Conservation (phyloP, 495 filamentous ascomycete species). For the Chlorociboria aeruginascens region DNA sequence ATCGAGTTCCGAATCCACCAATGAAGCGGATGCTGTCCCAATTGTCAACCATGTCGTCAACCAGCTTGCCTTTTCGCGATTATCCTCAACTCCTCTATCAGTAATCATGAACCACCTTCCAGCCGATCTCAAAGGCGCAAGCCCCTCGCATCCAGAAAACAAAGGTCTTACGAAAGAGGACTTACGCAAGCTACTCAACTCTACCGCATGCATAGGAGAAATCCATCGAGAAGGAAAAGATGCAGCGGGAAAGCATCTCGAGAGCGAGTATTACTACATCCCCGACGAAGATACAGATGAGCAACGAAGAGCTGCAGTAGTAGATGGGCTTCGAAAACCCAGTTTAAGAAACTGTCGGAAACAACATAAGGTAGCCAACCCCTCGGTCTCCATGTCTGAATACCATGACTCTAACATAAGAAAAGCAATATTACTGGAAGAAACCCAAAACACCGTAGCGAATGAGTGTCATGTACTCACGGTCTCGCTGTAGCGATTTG, state of each 20-base stretch:
- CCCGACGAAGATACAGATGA: slow-evolving; percentile 76
- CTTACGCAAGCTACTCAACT: slow-evolving; percentile 57
- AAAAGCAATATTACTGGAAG: slow-evolving; percentile 89
- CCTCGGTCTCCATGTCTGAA: slow-evolving; percentile 2
- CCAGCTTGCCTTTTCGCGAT: slow-evolving; percentile 89
- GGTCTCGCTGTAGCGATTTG: too few relatives aligned
- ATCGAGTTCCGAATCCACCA: slow-evolving; percentile 10
- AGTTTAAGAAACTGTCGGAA: slow-evolving; percentile 81
- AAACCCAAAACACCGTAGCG: slow-evolving; percentile 48
- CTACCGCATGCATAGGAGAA: slow-evolving; percentile 67
- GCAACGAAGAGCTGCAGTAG: slow-evolving; percentile 71
- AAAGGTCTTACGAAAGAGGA: slow-evolving; percentile 44
- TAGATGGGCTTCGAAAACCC: slow-evolving; percentile 73
- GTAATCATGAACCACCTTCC: slow-evolving; percentile 79
- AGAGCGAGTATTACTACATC: slow-evolving; percentile 97
- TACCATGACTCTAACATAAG: slow-evolving; percentile 4
- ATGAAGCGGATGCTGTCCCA: slow-evolving; percentile 25
- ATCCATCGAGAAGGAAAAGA: slow-evolving; percentile 90
- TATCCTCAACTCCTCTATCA: slow-evolving; percentile 86
- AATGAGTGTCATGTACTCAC: not conserved
- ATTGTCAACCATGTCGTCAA: slow-evolving; percentile 76
- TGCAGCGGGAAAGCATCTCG: slow-evolving; percentile 83
- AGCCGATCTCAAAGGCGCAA: slow-evolving; percentile 37
- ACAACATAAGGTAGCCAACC: slow-evolving; percentile 76
- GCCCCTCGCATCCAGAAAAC: slow-evolving; percentile 29